A percentile compares a stretch with the other conserved stretches of the same genome.
phyloP scores from a whole-genome alignment of 129 eudicot species.

The Helichrysum umbraculigerum region DNA sequence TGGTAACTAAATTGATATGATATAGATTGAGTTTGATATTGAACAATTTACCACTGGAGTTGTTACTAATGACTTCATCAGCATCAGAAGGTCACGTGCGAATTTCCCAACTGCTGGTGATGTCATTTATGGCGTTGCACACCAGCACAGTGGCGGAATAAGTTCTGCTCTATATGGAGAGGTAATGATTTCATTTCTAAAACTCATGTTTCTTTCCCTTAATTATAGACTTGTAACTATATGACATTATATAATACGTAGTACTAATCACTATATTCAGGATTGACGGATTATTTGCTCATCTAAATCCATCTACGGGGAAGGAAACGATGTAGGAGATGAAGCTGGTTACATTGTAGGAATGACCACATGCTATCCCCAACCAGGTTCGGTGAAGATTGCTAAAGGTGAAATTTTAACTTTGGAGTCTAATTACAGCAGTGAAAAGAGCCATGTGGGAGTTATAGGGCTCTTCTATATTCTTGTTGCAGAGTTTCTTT shows the following conservation, averaged over 20 bases:
- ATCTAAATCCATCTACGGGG: slow-evolving; percentile 61
- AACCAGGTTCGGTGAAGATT: slow-evolving; percentile 66
- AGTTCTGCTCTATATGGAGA: slow-evolving; percentile 67
- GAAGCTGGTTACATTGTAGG: slow-evolving; percentile 87
- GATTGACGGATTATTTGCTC: slow-evolving; percentile 69
- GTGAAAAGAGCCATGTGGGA: slow-evolving; percentile 44
- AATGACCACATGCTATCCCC: slow-evolving; percentile 85
- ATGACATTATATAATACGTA: no score
- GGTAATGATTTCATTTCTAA: slow-evolving; percentile 32
- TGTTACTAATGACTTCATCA: slow-evolving; percentile 37
- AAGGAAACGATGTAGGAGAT: slow-evolving; percentile 65
- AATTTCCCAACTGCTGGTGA: slow-evolving; percentile 60
- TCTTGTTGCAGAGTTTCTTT: slow-evolving; percentile 46
- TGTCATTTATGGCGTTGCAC: slow-evolving; percentile 74
- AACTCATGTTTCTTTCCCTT: no score
- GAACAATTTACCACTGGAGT: slow-evolving; percentile 40
- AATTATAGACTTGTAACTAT: no score
- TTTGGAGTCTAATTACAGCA: slow-evolving; percentile 64
- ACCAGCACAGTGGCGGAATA: slow-evolving; percentile 65
- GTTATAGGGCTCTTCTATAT: slow-evolving; percentile 76
- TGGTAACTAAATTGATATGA: not conserved
- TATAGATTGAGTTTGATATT: slow-evolving; percentile 57
- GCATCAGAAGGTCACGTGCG: slow-evolving; percentile 22
- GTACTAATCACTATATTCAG: slow-evolving; percentile 18
- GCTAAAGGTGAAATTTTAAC: slow-evolving; percentile 50